Evolutionary conservation across 768 basidiomycete genomes (phyloP).

Genomic region (Boletus rubroflammeus): DNA sequence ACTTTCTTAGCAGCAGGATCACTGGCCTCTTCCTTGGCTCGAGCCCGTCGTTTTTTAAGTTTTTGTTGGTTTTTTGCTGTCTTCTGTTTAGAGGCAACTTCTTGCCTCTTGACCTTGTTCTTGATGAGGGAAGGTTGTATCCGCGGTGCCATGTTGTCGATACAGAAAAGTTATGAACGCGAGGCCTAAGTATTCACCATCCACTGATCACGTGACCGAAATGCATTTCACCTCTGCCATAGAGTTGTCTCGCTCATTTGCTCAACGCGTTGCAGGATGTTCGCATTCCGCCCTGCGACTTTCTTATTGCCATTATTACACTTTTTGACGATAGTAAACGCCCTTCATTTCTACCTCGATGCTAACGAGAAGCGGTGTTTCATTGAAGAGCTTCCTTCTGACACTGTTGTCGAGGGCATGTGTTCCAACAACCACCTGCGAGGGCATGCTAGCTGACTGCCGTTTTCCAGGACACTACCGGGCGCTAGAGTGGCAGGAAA

Average conservation of each 20-base stretch:
- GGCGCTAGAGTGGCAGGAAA: conserved; percentile 88
- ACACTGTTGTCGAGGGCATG: conserved; percentile 93
- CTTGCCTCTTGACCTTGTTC: conserved; percentile 87
- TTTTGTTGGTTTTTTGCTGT: conserved; percentile 77
- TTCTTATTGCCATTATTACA: conserved; percentile 39
- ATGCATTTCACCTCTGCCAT: not conserved
- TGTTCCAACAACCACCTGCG: not conserved
- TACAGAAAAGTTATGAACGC: not conserved
- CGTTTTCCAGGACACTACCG: conserved; percentile 77
- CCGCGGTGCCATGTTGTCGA: conserved; percentile 48
- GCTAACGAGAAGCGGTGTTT: conserved; percentile 93
- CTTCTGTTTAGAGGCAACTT: conserved; percentile 68
- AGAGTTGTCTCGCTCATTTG: not conserved
- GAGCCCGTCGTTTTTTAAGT: conserved; percentile 73
- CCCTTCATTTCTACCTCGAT: conserved; percentile 96
- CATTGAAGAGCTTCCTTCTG: conserved; percentile 90
- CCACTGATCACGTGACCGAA: conserved; percentile 16
- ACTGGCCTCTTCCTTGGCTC: conserved; percentile 69
- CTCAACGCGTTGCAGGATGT: conserved; percentile 17
- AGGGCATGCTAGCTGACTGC: not conserved
- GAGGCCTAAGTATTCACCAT: not conserved
- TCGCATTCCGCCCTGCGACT: conserved; percentile 19
- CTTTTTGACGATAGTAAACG: conserved; percentile 49
- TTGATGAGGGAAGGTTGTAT: conserved; percentile 69
- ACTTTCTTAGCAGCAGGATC: conserved; percentile 82